Base-by-base conservation (phyloP, 75 land plant species). In the Chamaecyparis obtusa region DNA sequence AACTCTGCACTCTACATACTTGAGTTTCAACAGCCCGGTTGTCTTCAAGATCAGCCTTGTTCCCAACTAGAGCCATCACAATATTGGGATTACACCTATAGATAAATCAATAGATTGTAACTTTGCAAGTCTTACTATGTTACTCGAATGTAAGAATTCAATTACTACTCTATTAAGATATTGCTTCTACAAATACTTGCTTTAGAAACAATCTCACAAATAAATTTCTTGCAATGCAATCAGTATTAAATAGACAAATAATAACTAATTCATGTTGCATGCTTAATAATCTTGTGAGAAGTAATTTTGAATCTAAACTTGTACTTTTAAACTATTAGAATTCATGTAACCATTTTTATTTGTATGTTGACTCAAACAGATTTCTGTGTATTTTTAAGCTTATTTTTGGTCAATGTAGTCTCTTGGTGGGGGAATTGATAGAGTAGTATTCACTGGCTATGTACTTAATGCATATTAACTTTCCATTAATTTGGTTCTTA, bases 1-100 rank as follows among this genome's bases (percentile, higher is more conserved):
- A 14, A 54, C 49, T 41, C 15, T 17, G 44, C 37, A 32, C 9
- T 51, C 43, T 32, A 86, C 92, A 87, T 90, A 98, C 99, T 85
- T 98, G 93, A 74, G 83, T 83, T 49, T 94, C 33, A 35, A 98
- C 99, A 85, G 89, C 87, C 24, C 99, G 91, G 27, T 85, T 92
- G 77, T 94, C 95, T 33, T 93, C 91, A 41, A 98, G 96, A 89
- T 98, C 99, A 76, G 99, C 97, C 76, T 98, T 98, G 82, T 98
- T 98, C 56, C 99, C 99, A 71, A 98, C 99, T 57, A 98, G 91
- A 46, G 99, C 99, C 94, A 98, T 92, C 27, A 98, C 95, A 37
- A 98, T 98, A 85, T 92, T 95, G 39, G 99, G 96, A 85, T 92
- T 96, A n/a, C 14, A 90, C 93, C 97, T 96, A 85, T 86, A 81